Evolutionary conservation across 1,284 basidiomycete genomes (phyloP).

Genomic region (Ustilago trichophora): DNA sequence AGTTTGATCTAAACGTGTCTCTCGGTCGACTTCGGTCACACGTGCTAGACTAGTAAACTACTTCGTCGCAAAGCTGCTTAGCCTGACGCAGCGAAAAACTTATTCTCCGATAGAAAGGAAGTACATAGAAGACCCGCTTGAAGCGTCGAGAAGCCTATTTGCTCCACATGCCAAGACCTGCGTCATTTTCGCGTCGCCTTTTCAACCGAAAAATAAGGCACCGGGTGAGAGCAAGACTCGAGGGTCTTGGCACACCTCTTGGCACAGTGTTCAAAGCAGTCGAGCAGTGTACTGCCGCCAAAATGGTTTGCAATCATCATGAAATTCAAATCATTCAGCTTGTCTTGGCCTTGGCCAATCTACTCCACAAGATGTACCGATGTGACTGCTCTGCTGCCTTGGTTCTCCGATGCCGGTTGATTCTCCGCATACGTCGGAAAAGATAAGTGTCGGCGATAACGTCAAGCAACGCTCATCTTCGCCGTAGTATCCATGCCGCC

Average conservation of each 20-base stretch:
- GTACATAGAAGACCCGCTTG: not conserved
- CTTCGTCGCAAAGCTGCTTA: no score
- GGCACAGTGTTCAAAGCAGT: conserved; percentile 6
- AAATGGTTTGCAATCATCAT: not conserved
- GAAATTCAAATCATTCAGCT: conserved; percentile 2
- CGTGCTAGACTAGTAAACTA: no score
- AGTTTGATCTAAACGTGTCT: not conserved
- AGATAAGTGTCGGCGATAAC: conserved; percentile 2
- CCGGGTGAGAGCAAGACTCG: conserved; percentile 31
- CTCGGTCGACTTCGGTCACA: not conserved
- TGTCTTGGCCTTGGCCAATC: conserved; percentile 13
- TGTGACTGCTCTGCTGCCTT: conserved; percentile 2
- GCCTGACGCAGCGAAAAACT: no score
- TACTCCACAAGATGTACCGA: no score
- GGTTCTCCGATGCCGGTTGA: no score
- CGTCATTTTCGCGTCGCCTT: conserved; percentile 11
- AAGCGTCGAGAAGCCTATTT: conserved; percentile 2
- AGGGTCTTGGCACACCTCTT: conserved; percentile 16
- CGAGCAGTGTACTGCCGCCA: not conserved
- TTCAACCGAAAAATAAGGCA: not conserved
- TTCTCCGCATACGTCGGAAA: no score
- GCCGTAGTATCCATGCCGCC: not conserved
- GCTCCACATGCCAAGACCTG: conserved; percentile 32
- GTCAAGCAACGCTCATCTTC: not conserved
- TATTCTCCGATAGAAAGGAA: conserved; percentile 17